Evolutionary conservation across 208 protist species (phyloP).

Genomic region (Spironucleus salmonicida): DNA sequence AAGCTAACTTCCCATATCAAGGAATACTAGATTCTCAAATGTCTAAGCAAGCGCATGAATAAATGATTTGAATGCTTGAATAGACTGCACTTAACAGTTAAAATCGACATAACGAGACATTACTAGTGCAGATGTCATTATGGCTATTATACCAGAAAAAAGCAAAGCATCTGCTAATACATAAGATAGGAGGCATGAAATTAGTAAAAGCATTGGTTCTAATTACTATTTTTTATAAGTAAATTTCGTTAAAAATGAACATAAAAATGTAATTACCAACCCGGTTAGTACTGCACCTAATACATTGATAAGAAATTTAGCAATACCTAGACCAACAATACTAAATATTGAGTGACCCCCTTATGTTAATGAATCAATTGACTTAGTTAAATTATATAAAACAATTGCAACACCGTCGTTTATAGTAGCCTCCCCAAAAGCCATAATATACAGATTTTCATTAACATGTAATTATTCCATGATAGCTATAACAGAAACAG

Average conservation of each 20-base stretch:
- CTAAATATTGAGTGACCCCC: background rate
- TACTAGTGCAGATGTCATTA: background rate
- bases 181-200: background rate
- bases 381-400: background rate
- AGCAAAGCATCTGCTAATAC: background rate
- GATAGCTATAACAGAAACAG: constrained; percentile 1
- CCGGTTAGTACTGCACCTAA: background rate
- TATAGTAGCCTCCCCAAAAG: background rate
- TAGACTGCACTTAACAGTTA: background rate
- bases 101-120: background rate
- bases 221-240: background rate
- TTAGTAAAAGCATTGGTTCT: background rate
- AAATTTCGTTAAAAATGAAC: background rate
- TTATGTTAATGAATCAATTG: background rate
- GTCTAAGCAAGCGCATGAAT: background rate
- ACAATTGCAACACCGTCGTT: constrained; percentile 16
- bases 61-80: background rate
- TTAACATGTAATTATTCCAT: constrained; percentile 9
- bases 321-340: background rate
- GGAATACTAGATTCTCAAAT: background rate
- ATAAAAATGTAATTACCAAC: background rate
- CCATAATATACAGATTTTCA: background rate
- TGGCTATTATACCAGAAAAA: background rate
- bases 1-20: background rate
- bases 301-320: background rate